These are phyloP conservation scores for Hansenula sp. DNA, from an alignment of 1,139 yeast species.

Conservation along the genomic window DNA sequence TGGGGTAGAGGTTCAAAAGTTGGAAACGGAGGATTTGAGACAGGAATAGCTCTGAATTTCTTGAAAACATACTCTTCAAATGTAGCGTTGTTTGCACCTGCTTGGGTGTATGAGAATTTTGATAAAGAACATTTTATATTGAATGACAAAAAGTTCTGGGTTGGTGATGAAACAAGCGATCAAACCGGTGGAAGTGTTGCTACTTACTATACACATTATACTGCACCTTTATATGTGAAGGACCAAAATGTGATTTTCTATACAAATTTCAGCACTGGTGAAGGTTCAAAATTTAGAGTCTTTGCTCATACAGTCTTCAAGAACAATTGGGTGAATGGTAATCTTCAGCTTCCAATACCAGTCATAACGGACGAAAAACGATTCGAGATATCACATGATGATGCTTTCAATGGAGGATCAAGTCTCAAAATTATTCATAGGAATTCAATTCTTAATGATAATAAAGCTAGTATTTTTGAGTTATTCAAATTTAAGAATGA, in stretches of 20 bases:
- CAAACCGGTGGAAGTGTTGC: conserved; percentile 19
- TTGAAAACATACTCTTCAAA: conserved; percentile 28
- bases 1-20: conserved; percentile 36
- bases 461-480: conserved; percentile 10
- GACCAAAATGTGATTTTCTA: conserved; percentile 24
- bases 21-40: conserved; percentile 35
- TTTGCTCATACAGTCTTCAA: conserved; percentile 24
- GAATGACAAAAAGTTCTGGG: conserved; percentile 33
- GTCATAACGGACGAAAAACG: conserved; percentile 11
- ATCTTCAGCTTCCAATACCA: conserved; percentile 28
- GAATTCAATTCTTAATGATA: conserved; percentile 12
- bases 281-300: conserved; percentile 26
- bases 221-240: conserved; percentile 16
- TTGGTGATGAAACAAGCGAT: conserved; percentile 19
- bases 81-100: conserved; percentile 36
- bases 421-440: conserved; percentile 21
- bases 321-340: conserved; percentile 31
- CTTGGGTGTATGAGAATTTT: conserved; percentile 35
- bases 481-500: conserved; percentile 24
- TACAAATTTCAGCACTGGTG: conserved; percentile 33
- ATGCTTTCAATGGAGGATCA: conserved; percentile 29
- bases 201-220: conserved; percentile 11
- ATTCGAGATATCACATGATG: conserved; percentile 19
- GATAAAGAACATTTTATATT: conserved; percentile 21
- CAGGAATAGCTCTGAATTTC: conserved; percentile 27